A percentile compares a stretch with the other conserved stretches of the same genome.
Evolutionary conservation across 139 green algal species (phyloP).

Genomic region (Chlorella sp.): DNA sequence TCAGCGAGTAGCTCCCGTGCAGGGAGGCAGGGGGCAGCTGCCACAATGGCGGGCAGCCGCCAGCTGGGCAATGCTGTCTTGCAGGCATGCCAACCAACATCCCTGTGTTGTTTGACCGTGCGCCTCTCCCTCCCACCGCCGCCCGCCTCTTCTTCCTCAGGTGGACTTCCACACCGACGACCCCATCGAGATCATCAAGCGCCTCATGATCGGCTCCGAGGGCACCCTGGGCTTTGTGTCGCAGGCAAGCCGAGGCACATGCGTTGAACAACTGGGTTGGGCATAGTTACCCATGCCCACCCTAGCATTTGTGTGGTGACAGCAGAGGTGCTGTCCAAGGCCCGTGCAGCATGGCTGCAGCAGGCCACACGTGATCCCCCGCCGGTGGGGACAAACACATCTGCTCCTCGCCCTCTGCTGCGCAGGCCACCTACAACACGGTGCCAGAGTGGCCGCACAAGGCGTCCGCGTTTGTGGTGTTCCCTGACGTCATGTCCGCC

Average conservation of each 20-base stretch:
- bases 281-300: too few species aligned
- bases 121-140: too few species aligned
- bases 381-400: too few species aligned
- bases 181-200: slow-evolving; percentile 97
- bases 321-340: too few species aligned
- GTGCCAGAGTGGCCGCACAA: slow-evolving; percentile 92
- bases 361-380: too few species aligned
- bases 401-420: not conserved
- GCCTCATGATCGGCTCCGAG: slow-evolving; percentile 93
- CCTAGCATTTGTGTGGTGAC: too few species aligned
- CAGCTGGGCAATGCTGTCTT: too few species aligned
- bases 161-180: slow-evolving; percentile 68
- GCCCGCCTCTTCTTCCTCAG: not conserved
- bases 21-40: too few species aligned
- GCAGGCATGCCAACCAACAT: too few species aligned
- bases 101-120: too few species aligned
- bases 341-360: too few species aligned
- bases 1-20: not conserved
- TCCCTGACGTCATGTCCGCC: slow-evolving; percentile 80
- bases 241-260: not conserved
- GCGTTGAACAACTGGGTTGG: not conserved
- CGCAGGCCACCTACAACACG: slow-evolving; percentile 90
- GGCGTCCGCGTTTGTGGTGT: slow-evolving; percentile 57
- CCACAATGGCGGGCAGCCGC: too few species aligned
- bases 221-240: slow-evolving; percentile 95